Base-by-base conservation (phyloP, 2,329 filamentous ascomycete genomes). In the Hymenoscyphus scutula region DNA sequence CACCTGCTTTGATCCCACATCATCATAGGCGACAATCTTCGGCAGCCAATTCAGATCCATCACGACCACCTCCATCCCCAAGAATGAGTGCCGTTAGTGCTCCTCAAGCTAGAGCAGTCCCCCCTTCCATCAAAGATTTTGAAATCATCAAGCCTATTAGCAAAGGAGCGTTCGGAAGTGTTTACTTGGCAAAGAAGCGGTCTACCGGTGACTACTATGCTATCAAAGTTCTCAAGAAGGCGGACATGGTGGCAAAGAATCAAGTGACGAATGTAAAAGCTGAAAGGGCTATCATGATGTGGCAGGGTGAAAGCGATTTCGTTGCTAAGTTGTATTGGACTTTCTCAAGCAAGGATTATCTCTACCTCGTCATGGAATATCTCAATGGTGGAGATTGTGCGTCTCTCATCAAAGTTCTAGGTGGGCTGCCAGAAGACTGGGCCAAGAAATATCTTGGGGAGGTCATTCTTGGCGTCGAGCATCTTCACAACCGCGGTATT, bases 191-290 rank as follows among this genome's bases (percentile, higher is more conserved):
- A 0, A 99, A 98, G 79, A 99, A 99, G 82, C 98, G 97, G 76
- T 95, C 92, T 0, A 99, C 96, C 0, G 94, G 93, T 54, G 95
- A 99, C 72, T 99, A 99, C 76, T 99, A 94, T 75, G 95, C 95
- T 10, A 98, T 99, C 79, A 99, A 99, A 74, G 95, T 98, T 1
- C 77, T 99, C 64, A 98, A 98, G 75, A 99, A 99, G 77, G 93
- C 95, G n/a, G 95, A 99, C 80, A 99, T 99, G 95, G 92, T 99
- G 66, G 95, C 95, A 65, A 99, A 99, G 78, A 99, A 99, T 75
- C 95, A 99, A 75, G 93, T 99, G 70, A 97, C 95, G 69, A 99
- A 99, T 73, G 95, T 99, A 72, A 98, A 99, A 77, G 95, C 96
- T 8, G 95, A 99, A 77, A 86, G 95, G 68, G 96, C 96, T 25